Evolutionary conservation across 208 protist species (phyloP), one percentile per base, ranked within the genome.

Genomic region (Porcisia hertigi): DNA sequence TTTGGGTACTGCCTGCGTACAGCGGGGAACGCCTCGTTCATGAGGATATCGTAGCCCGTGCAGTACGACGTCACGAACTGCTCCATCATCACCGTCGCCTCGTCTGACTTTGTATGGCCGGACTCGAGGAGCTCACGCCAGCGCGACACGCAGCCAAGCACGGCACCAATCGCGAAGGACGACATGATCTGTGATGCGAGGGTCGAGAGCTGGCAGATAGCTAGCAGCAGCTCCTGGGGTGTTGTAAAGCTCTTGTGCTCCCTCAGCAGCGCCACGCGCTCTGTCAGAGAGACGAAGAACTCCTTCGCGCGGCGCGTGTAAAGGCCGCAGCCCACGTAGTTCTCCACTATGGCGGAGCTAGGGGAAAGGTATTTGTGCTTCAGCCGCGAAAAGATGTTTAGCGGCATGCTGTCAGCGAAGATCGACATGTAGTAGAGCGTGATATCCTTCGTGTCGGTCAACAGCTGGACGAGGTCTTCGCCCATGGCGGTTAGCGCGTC

Each of bases 201-300:
- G 66, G 60, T 84, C 20, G 88, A 92, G 8, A 92, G 75, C 60
- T 80, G 77, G n/a, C 59, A 77, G 30, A 92, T 87, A 43, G 73
- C 76, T 9, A 89, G 63, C 60, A 92, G 71, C 16, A 92, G 74
- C 39, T 75, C 52, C 75, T 92, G 78, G 6, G 86, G 70, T 45
- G 67, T 81, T 55, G 9, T 18, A 55, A 86, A 90, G 77, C 69
- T 82, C 30, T 73, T 11, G 62, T 60, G 57, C 11, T 63, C 69
- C 20, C 59, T 39, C 30, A 90, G 54, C 75, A 86, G 67, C 71
- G 71, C 71, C 7, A 72, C 76, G 9, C 88, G 86, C 4, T 87
- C 81, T 67, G 71, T 63, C 60, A 92, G 70, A 6, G 88, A 88
- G 43, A 92, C 85, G 62, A 92, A 92, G 79, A 90, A 90, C 45